Evolutionary conservation across 768 basidiomycete genomes (phyloP).

Genomic region (Cystofilobasidium ferigula): DNA sequence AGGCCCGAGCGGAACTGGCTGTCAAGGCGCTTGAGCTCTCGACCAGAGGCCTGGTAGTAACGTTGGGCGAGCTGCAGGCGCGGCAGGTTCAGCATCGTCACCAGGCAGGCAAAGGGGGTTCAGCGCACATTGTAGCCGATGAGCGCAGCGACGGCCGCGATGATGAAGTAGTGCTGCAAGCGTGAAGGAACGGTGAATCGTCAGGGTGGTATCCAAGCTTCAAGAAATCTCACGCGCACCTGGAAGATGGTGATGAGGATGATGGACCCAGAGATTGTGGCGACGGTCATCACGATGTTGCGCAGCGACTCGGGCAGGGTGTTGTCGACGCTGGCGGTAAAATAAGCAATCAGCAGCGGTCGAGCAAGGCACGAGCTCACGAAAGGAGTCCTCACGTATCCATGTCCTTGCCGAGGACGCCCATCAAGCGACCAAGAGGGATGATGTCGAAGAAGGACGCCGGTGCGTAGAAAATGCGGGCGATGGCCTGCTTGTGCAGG

Average conservation of each 20-base stretch:
- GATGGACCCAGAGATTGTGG: slow-evolving; percentile 41
- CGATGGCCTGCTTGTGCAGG: slow-evolving; percentile 50
- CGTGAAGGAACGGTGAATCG: not conserved
- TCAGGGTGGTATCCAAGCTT: not conserved
- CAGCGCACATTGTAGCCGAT: not conserved
- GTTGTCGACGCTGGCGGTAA: slow-evolving; percentile 1
- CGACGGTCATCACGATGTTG: slow-evolving; percentile 49
- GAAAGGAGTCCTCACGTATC: slow-evolving; percentile 30
- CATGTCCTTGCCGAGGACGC: slow-evolving; percentile 35
- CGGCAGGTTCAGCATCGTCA: too few species aligned
- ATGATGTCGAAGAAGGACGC: slow-evolving; percentile 78
- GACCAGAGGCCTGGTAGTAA: slow-evolving; percentile 75
- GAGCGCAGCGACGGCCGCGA: not conserved
- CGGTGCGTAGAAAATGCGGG: slow-evolving; percentile 56
- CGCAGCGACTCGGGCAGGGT: slow-evolving; percentile 44
- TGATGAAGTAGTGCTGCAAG: not conserved
- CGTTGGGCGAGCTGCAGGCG: slow-evolving; percentile 7
- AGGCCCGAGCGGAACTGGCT: slow-evolving; percentile 55
- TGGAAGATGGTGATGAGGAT: slow-evolving; percentile 12
- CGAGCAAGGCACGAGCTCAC: too few species aligned
- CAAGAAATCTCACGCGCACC: slow-evolving; percentile 11
- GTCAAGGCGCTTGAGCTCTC: slow-evolving; percentile 66
- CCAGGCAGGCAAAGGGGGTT: slow-evolving; percentile 27
- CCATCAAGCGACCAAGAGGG: slow-evolving; percentile 30
- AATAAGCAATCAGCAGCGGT: too few species aligned